A percentile compares a stretch with the other conserved stretches of the same genome.
phyloP scores from a whole-genome alignment of 805 yeast species.

The Zygosaccharomyces lentus region DNA sequence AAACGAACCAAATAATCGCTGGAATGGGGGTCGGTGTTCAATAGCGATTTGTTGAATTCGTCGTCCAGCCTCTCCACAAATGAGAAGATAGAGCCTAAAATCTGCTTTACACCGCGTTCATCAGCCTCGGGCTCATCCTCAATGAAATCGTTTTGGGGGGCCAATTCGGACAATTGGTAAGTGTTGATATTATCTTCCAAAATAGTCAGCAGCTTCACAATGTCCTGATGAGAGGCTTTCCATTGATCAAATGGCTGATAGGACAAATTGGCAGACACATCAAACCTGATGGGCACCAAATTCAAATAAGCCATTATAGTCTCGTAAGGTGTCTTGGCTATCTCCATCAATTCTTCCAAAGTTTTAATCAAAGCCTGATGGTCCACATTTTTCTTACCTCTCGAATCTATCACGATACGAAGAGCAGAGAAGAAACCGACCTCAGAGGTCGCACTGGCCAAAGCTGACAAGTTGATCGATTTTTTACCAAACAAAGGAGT shows the following conservation, averaged over 20 bases:
- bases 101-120: conserved; percentile 60
- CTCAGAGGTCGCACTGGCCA: conserved; percentile 34
- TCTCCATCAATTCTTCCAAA: conserved; percentile 56
- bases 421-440: conserved; percentile 66
- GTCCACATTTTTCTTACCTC: conserved; percentile 95
- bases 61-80: conserved; percentile 92
- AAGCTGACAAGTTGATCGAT: conserved; percentile 30
- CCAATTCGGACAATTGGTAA: conserved; percentile 74
- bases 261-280: conserved; percentile 59
- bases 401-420: conserved; percentile 71
- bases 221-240: conserved; percentile 63
- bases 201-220: conserved; percentile 56
- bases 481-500: conserved; percentile 36
- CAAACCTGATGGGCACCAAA: conserved; percentile 85
- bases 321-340: conserved; percentile 63
- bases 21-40: conserved; percentile 90
- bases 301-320: conserved; percentile 70
- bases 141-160: conserved; percentile 64
- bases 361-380: conserved; percentile 67
- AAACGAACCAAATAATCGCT: conserved; percentile 88
- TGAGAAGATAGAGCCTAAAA: conserved; percentile 81
- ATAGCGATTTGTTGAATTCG: conserved; percentile 83
- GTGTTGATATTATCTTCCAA: conserved; percentile 56
- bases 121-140: conserved; percentile 66
- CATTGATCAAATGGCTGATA: conserved; percentile 79